Conservation (phyloP, 371 early-diverging fungal genomes). For the Gilbertella persicaria region DNA sequence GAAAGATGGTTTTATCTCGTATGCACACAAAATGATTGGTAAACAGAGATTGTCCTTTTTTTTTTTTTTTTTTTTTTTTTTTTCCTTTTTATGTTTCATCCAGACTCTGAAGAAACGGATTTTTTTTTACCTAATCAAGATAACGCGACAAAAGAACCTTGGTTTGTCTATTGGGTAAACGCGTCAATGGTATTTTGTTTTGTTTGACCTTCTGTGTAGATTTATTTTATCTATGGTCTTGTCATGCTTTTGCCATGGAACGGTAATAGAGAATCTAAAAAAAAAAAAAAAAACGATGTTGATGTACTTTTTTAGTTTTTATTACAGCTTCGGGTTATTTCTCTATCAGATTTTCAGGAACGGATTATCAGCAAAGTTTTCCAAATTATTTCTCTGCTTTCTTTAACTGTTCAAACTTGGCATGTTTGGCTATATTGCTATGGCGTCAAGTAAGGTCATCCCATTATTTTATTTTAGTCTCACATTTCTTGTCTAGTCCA, state of each 20-base stretch:
- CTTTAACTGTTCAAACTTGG: slow-evolving; percentile 60
- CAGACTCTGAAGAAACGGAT: too few relatives aligned
- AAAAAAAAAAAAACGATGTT: not conserved
- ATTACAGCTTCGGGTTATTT: slow-evolving; percentile 77
- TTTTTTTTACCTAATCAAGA: too few relatives aligned
- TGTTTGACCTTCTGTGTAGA: too few relatives aligned
- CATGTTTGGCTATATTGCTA: slow-evolving; percentile 56
- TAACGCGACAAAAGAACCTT: too few relatives aligned
- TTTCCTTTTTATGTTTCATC: too few relatives aligned
- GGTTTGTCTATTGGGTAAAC: slow-evolving; percentile 4
- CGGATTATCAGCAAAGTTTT: slow-evolving; percentile 60
- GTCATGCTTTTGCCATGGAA: slow-evolving; percentile 84
- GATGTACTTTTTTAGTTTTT: slow-evolving; percentile 50
- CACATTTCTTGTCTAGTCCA: too few relatives aligned
- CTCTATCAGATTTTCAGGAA: slow-evolving; percentile 56
- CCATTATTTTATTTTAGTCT: not conserved
- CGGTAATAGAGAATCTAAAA: slow-evolving; percentile 37
- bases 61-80: too few relatives aligned
- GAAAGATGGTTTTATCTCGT: too few relatives aligned
- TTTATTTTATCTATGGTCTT: slow-evolving; percentile 70
- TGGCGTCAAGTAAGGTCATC: slow-evolving; percentile 60
- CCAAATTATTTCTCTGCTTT: slow-evolving; percentile 73
- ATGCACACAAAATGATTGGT: too few relatives aligned
- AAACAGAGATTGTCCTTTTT: too few relatives aligned
- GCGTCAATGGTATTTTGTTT: too few relatives aligned